Conservation (phyloP, 2,329 filamentous ascomycete species). For the Botrytis paeoniae region DNA sequence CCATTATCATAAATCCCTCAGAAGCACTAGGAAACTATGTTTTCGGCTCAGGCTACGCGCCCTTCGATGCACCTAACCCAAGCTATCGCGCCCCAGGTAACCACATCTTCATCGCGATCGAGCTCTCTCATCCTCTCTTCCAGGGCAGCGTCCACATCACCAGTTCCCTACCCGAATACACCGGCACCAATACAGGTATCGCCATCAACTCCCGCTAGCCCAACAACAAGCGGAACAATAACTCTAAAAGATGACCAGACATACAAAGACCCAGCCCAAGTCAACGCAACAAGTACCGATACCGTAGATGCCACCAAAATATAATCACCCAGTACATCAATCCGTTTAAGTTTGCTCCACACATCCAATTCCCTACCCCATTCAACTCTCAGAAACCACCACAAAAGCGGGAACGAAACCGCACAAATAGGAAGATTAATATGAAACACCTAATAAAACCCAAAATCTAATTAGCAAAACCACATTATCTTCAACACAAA, state of each 20-base stretch:
- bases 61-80: neutral
- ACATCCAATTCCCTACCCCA: neutral
- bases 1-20: neutral
- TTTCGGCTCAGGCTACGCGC: neutral
- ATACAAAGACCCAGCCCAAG: neutral
- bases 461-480: too few species aligned
- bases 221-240: neutral
- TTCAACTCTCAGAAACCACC: neutral
- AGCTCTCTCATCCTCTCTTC: too few species aligned
- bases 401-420: neutral
- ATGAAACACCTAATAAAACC: conserved; percentile 9
- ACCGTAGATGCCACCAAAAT: neutral
- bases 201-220: neutral
- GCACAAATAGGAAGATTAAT: conserved; percentile 22
- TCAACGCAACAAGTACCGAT: neutral
- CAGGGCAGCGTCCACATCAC: too few species aligned
- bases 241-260: neutral
- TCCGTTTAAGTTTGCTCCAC: conserved; percentile 23
- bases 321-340: neutral
- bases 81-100: neutral
- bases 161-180: too few species aligned
- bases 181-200: too few species aligned
- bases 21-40: neutral
- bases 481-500: too few species aligned
- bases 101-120: neutral